Evolutionary conservation across 768 basidiomycete genomes (phyloP).

Genomic region (Harrya chromipes): DNA sequence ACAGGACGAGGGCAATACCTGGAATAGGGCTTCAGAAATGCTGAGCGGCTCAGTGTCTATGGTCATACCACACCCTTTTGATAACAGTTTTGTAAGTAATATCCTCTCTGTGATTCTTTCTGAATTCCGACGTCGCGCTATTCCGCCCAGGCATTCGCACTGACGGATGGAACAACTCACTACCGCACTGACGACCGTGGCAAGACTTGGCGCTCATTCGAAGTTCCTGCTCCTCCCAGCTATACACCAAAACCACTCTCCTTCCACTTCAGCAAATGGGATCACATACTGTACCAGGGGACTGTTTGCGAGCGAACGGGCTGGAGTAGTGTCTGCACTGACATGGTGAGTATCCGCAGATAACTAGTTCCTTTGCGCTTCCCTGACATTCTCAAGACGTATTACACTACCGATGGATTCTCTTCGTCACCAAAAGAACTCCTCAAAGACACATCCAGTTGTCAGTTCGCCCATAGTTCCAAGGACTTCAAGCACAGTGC

Average conservation of each 20-base stretch:
- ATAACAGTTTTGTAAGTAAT: conserved; percentile 64
- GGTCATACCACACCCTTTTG: conserved; percentile 85
- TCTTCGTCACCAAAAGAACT: conserved; percentile 54
- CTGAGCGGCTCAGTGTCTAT: conserved; percentile 57
- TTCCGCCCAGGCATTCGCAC: conserved; percentile 70
- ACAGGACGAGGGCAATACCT: conserved; percentile 80
- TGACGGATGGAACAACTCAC: conserved; percentile 72
- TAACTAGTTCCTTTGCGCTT: background rate
- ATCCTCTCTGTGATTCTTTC: background rate
- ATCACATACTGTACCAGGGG: conserved; percentile 78
- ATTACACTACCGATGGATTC: conserved; percentile 86
- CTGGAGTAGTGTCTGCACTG: conserved; percentile 61
- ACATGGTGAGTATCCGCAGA: conserved; percentile 49
- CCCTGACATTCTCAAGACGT: conserved; percentile 55
- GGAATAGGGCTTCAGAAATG: conserved; percentile 50
- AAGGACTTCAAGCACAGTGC: conserved; percentile 79
- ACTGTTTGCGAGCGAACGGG: conserved; percentile 53
- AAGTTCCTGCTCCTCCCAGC: conserved; percentile 50
- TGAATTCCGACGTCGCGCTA: background rate
- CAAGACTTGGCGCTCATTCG: conserved; percentile 80
- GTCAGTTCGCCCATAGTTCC: conserved; percentile 88
- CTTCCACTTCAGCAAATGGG: conserved; percentile 85
- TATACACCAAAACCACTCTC: conserved; percentile 64
- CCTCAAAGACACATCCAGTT: conserved; percentile 67
- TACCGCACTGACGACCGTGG: conserved; percentile 90